Conservation (phyloP, 2,329 filamentous ascomycete species). For the Helminthosporium solani region DNA sequence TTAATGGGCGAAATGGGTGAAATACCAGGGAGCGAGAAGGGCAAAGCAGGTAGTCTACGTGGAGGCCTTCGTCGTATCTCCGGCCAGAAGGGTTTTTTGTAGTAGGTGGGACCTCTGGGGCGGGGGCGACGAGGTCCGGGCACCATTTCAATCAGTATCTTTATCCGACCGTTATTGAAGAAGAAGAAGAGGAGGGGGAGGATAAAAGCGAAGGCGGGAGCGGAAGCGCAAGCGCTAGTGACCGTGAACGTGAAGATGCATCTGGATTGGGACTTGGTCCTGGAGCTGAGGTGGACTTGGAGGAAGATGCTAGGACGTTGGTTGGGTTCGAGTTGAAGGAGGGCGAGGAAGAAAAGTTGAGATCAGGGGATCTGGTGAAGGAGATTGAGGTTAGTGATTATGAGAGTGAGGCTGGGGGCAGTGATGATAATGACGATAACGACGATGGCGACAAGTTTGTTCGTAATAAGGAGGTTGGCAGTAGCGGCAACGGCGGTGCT, state of each 20-base stretch:
- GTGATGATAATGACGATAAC: conserved; percentile 16
- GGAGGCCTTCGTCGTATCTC: conserved; percentile 45
- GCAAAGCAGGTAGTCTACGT: conserved; percentile 35
- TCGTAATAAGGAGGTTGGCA: conserved; percentile 22
- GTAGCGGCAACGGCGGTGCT: too few relatives aligned
- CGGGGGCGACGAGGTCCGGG: conserved; percentile 36
- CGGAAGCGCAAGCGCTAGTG: conserved; percentile 16
- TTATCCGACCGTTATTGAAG: conserved; percentile 31
- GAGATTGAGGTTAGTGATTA: conserved; percentile 17
- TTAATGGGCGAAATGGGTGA: conserved; percentile 40
- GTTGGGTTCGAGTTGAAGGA: conserved; percentile 1
- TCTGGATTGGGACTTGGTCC: not conserved
- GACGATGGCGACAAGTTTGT: conserved; percentile 7
- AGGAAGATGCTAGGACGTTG: conserved; percentile 8
- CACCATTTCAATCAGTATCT: conserved; percentile 24
- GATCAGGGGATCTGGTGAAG: conserved; percentile 13
- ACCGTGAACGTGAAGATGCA: too few relatives aligned
- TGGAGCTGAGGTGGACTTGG: not conserved
- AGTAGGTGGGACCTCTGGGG: conserved; percentile 37
- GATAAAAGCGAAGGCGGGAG: conserved; percentile 18
- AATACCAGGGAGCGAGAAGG: conserved; percentile 27
- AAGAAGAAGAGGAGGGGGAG: conserved; percentile 13
- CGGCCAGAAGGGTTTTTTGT: conserved; percentile 54
- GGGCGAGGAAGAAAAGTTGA: conserved; percentile 1
- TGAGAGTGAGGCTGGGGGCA: conserved; percentile 14